A percentile compares a stretch with the other conserved stretches of the same genome.
These are phyloP conservation scores for Echites panduratus DNA, from an alignment of 257 asterid species.

Conservation along the genomic window DNA sequence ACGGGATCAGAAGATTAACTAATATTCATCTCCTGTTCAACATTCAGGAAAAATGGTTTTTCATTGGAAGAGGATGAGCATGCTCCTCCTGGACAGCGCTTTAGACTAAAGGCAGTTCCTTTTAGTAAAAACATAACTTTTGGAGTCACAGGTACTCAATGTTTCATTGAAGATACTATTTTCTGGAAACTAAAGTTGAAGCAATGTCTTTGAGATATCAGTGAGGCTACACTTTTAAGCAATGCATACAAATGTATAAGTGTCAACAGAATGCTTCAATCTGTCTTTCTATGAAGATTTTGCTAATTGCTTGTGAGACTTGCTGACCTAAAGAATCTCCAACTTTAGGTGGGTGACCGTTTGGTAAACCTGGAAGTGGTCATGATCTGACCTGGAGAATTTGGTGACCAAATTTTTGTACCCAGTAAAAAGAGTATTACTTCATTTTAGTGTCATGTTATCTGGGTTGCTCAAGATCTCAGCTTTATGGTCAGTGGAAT, in stretches of 20 bases:
- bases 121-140: slow-evolving; percentile 87
- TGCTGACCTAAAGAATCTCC: neutral
- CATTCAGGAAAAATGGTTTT: slow-evolving; percentile 87
- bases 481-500: neutral
- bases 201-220: neutral
- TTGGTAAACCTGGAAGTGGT: neutral
- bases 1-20: neutral
- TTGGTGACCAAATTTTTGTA: neutral
- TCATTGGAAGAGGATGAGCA: slow-evolving; percentile 65
- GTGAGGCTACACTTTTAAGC: neutral
- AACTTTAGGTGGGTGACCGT: neutral
- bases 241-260: neutral
- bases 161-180: neutral
- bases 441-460: neutral
- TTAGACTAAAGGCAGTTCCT: slow-evolving; percentile 85
- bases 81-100: slow-evolving; percentile 85
- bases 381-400: neutral
- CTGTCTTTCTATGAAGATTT: too few relatives aligned
- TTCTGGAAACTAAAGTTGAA: neutral
- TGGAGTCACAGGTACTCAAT: slow-evolving; percentile 63
- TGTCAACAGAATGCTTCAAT: neutral
- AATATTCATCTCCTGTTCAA: slow-evolving; percentile 13
- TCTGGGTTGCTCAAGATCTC: neutral
- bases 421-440: too few relatives aligned
- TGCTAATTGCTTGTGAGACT: neutral